Base-by-base conservation (phyloP, 2,329 filamentous ascomycete species). In the Xylariaceae sp. region DNA sequence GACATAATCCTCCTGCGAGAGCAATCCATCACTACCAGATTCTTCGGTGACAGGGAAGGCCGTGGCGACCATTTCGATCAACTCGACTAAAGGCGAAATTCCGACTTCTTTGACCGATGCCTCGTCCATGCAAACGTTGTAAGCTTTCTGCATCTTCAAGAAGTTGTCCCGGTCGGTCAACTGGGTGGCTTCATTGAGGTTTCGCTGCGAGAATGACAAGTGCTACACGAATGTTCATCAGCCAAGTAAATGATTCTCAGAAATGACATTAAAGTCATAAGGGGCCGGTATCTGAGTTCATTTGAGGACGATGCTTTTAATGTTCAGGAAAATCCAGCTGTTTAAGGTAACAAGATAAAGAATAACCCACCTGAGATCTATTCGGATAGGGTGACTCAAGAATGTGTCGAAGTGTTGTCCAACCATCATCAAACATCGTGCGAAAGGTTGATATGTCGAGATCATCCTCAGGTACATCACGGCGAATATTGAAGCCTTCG, bases 81-180 rank as follows among this genome's bases (percentile, higher is more conserved):
- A 55, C 4, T 68, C 53, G 13, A 66, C 52, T 25, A 87, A 53
- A 3, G 80, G 79, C 37, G 64, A 53, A 5, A 70, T 59, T 2
- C 78, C 80, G 9, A 65, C 51, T 27, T 68, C 56, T 42, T 70
- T 68, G 31, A 83, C 69, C 8, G 60, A 56, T 6, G 69, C 62
- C 49, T 80, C 71, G 45, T 85, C 66, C 54, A 82, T 69, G 49
- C 82, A 87, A 21, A 79, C 71, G 40, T 74, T 59, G 47, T 84
- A 86, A 1, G 69, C 72, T 29, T 67, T 57, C 52, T 80, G 73
- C 49, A 86, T 60, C 54, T 80, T 80, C 39, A 72, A 58, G 48
- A 84, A 84, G 50, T 83, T 86, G 19, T 70, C 56, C 47, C 74
- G 63, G 37, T 80, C 75, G 1, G 63, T 59, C 3, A 63, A 65